Conservation (phyloP, 495 filamentous ascomycete genomes). For the Diplogelasinospora grovesii region DNA sequence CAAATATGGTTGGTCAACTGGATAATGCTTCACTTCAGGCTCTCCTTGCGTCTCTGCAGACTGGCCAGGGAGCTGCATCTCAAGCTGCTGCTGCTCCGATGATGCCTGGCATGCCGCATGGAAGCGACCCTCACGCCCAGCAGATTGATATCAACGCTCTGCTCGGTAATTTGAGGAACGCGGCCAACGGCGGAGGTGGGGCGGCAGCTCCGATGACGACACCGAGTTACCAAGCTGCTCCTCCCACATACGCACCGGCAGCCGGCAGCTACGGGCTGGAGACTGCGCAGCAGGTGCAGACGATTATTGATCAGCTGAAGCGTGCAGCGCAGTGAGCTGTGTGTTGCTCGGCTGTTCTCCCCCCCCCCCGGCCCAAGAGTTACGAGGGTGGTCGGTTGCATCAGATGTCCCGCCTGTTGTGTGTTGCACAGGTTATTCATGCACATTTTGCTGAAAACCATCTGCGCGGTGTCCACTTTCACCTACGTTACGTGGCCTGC, state of each 20-base stretch:
- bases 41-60: constrained; percentile 57
- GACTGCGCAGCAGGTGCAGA: constrained; percentile 21
- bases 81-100: too few species aligned
- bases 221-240: constrained; percentile 7
- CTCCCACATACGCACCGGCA: constrained; percentile 20
- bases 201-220: constrained; percentile 14
- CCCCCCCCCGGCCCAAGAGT: too few species aligned
- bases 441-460: too few species aligned
- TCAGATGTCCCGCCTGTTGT: too few species aligned
- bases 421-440: too few species aligned
- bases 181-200: constrained; percentile 7
- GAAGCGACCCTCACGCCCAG: constrained; percentile 23
- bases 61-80: constrained; percentile 44
- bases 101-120: constrained; percentile 26
- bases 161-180: constrained; percentile 16
- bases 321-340: too few species aligned
- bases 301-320: constrained; percentile 22
- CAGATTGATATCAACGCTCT: constrained; percentile 25
- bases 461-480: too few species aligned
- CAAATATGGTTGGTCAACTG: constrained; percentile 50
- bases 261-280: constrained; percentile 8
- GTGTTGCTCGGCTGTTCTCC: too few species aligned
- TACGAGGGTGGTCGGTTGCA: too few species aligned
- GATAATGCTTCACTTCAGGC: constrained; percentile 68
- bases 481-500: too few species aligned